Base-by-base conservation (phyloP, 352 stramenopile genomes). In the Globisporangium heterothallicum region DNA sequence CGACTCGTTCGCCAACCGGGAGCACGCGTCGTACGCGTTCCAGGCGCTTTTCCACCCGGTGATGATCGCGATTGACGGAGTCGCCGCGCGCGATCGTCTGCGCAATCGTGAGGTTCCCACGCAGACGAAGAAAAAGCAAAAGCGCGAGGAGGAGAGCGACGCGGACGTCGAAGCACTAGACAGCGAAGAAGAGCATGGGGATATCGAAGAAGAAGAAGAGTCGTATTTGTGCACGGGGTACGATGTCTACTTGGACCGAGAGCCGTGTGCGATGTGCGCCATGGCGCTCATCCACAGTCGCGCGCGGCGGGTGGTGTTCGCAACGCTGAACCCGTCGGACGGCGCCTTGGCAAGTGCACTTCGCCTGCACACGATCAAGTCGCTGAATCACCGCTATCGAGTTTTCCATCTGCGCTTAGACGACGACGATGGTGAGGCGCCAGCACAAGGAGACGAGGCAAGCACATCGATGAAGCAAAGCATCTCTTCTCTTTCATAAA, bases 271-370 rank as follows among this genome's bases (percentile, higher is more conserved):
- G 14, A 95, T 95, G 84, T 96, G 86, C 49, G 79, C 88, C 1
- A 96, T 96, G 88, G 88, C 86, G 7, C 70, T 96, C 1, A 64
- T 95, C 3, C 88, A 96, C 71, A 92, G 79, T 56, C 81, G 88
- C 44, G 72, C 77, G 24, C 76, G 82, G 0, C 77, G 85, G 26
- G 84, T 96, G 8, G 64, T 94, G 12, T 96, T 94, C 57, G 45
- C 61, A n/a, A 32, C 56, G 12, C 56, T 45, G 6, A 94, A 94
- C 52, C 38, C 60, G 6, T 55, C 59, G 0, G 67, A 81, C 52
- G 87, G 87, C 7, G 84, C 76, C 14, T 65, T 96, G 8, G 56
- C 72, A 35, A 90, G 77, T 22, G 58, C 50, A 3, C 68, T 84
- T 41, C 74, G 64, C 0, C 62, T 96, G 35, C 87, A 96, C 59